Base-by-base conservation (phyloP, 129 eudicot genomes). In the Pulicaria dysenterica region DNA sequence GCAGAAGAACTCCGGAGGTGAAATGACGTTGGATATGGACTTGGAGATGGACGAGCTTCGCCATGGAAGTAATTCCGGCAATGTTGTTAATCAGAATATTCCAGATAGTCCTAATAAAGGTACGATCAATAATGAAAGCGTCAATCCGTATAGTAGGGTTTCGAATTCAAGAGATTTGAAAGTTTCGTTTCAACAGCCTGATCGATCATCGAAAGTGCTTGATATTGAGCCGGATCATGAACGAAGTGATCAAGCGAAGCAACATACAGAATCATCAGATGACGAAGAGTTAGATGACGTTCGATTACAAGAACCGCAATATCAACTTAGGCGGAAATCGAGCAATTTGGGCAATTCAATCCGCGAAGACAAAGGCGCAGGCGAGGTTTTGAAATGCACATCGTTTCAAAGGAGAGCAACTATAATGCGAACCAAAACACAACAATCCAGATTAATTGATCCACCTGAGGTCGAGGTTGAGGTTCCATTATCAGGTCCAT, bases 351-450 rank as follows among this genome's bases (percentile, higher is more conserved):
- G 17, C 56, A 73, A 11, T 24, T 8, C 49, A 8, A 58, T 5
- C 16, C 64, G 48, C 34, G 70, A 24, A 10, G 75, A 77, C 15
- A 74, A 69, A 73, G 75, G 67, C 0, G 64, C 49, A 4, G 83
- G 69, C 31, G 91, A 85, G 87, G 95, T 91, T 15, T 60, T 91
- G 60, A 88, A 67, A 62, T 91, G 97, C 69, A 83, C 92, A 0
- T 88, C 97, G 36, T 72, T 88, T 39, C 95, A 85, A 64, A 81
- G 77, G 64, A 80, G 89, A 61, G 69, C 79, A 3, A 79, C 91
- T 38, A n/a, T 69, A 46, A 38, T 79, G 55, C 51, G 87, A 68
- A 46, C 82, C 14, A 91, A 77, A 63, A 87, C 97, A 12, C 66
- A 63, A 1, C 83, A 71, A 39, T 91, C 97, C 1, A 85, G 95